phyloP scores from a whole-genome alignment of 768 basidiomycete species.

The Pleurotus giganteus region DNA sequence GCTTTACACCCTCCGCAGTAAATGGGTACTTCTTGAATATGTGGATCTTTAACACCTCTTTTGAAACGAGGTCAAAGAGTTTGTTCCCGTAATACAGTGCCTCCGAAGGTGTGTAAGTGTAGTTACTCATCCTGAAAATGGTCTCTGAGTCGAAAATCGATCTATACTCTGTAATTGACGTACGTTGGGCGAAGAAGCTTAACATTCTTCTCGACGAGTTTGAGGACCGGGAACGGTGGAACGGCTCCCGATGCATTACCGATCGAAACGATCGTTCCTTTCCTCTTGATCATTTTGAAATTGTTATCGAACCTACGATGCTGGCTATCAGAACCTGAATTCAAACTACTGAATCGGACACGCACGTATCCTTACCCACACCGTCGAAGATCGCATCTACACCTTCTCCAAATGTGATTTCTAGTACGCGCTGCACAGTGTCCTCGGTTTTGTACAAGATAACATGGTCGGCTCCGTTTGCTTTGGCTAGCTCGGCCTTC shows the following conservation, averaged over 20 bases:
- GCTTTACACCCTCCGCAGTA: conserved; percentile 71
- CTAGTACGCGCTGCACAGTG: conserved; percentile 68
- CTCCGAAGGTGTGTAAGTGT: conserved; percentile 74
- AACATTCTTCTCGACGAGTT: conserved; percentile 79
- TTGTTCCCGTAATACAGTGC: conserved; percentile 59
- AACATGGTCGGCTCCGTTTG: conserved; percentile 83
- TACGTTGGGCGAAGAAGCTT: conserved; percentile 78
- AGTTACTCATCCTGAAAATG: conserved; percentile 59
- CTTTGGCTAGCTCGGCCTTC: conserved; percentile 80
- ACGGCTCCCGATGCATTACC: conserved; percentile 92
- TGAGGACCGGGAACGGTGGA: conserved; percentile 70
- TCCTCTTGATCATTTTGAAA: conserved; percentile 78
- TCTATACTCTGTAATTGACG: conserved; percentile 19
- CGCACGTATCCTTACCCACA: conserved; percentile 92
- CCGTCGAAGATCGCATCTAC: conserved; percentile 92
- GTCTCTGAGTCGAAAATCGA: background rate
- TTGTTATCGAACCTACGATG: conserved; percentile 67
- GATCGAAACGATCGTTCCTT: conserved; percentile 86
- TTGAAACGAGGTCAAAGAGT: conserved; percentile 59
- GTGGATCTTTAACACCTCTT: conserved; percentile 61
- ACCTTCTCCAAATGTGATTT: conserved; percentile 76
- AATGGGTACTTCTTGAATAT: conserved; percentile 82
- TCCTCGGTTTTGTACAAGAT: conserved; percentile 78
- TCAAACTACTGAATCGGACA: conserved; percentile 8
- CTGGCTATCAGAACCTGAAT: background rate